phyloP scores from a whole-genome alignment of 305 asterid species.

The Lippia alba region DNA sequence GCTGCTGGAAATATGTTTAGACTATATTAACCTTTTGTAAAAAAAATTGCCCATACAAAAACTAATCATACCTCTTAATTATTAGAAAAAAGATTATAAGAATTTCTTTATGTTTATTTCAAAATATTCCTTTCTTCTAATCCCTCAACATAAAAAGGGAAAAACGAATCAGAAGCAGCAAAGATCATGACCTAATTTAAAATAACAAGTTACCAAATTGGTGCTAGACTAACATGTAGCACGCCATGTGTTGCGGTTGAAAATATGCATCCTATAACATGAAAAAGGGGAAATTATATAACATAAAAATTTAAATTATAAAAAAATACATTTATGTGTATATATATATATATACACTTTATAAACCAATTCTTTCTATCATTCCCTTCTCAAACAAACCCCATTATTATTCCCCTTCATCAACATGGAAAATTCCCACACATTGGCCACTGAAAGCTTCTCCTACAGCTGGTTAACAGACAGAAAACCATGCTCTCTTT shows the following conservation, averaged over 20 bases:
- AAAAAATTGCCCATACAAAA: no score
- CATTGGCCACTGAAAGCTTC: conserved; percentile 84
- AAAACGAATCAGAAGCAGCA: neutral
- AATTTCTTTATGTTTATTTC: no score
- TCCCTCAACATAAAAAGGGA: neutral
- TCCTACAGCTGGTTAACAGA: conserved; percentile 80
- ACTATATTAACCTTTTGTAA: no score
- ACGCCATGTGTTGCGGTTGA: conserved; percentile 43
- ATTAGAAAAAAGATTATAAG: no score
- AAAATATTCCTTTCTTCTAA: no score
- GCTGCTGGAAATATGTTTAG: no score
- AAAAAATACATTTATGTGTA: neutral
- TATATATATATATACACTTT: conserved; percentile 5
- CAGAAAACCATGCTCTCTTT: conserved; percentile 38
- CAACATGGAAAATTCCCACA: conserved; percentile 69
- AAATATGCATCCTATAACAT: neutral
- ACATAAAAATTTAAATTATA: no score
- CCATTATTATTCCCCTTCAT: neutral
- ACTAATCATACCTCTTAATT: no score
- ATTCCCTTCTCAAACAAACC: conserved; percentile 21
- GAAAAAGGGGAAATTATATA: no score
- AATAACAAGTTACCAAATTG: conserved; percentile 36
- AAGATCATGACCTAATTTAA: conserved; percentile 28
- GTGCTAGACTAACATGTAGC: conserved; percentile 34
- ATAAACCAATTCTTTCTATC: conserved; percentile 35